Evolutionary conservation across 1,284 basidiomycete genomes (phyloP).

Genomic region (Bothia castanella): DNA sequence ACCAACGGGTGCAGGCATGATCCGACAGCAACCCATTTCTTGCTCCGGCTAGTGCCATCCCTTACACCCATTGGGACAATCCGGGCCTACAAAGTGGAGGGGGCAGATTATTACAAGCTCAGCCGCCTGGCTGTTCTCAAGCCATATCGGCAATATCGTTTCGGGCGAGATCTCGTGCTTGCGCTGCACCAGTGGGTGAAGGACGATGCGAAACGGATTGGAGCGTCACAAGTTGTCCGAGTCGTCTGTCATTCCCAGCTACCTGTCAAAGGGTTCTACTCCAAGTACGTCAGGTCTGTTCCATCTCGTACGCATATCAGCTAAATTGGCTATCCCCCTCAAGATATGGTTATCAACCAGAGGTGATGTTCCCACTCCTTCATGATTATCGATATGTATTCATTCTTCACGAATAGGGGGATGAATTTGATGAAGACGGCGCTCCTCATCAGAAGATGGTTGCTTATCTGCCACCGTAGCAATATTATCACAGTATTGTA

Average conservation of each 20-base stretch:
- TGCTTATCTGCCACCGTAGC: conserved; percentile 43
- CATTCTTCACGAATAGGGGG: conserved; percentile 47
- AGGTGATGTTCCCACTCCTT: conserved; percentile 38
- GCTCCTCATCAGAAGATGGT: conserved; percentile 78
- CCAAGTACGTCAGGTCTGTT: conserved; percentile 50
- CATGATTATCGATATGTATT: conserved; percentile 17
- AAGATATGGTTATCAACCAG: conserved; percentile 67
- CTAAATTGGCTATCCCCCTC: conserved; percentile 15
- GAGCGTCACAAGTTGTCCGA: conserved; percentile 30
- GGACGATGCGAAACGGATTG: conserved; percentile 37
- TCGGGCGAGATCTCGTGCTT: conserved; percentile 61
- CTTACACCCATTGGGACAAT: conserved; percentile 66
- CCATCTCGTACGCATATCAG: conserved; percentile 3
- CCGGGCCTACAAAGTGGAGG: conserved; percentile 28
- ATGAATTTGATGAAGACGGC: conserved; percentile 76
- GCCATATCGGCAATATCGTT: conserved; percentile 57
- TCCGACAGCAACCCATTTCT: conserved; percentile 60
- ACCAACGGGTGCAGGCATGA: conserved; percentile 46
- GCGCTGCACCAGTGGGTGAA: conserved; percentile 57
- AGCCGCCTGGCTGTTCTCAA: conserved; percentile 64
- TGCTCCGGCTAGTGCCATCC: conserved; percentile 61
- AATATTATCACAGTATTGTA: conserved; percentile 29
- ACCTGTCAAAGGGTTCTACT: conserved; percentile 66
- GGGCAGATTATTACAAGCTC: conserved; percentile 56
- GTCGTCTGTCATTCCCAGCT: conserved; percentile 68